Conservation (phyloP, 139 green algal genomes). For the Chlorella vulgaris region DNA sequence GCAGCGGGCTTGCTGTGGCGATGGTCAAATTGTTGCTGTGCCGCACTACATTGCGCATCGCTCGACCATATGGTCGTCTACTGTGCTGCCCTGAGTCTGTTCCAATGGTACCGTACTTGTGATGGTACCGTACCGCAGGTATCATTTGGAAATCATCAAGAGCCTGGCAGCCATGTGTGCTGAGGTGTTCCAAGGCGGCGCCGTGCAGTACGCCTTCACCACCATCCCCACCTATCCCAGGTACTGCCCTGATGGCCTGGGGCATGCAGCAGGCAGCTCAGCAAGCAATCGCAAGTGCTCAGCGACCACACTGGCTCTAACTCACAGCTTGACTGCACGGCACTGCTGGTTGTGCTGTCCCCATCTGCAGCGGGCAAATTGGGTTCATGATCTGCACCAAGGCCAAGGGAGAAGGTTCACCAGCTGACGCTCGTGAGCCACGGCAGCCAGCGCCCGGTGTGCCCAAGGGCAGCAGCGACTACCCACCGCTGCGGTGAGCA, state of each 20-base stretch:
- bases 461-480: conserved; percentile 28
- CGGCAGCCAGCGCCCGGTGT: conserved; percentile 47
- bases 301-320: no score
- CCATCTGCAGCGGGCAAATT: conserved; percentile 83
- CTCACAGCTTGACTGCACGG: no score
- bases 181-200: conserved; percentile 82
- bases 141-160: conserved; percentile 97
- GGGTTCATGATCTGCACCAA: conserved; percentile 98
- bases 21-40: no score
- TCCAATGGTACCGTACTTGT: no score
- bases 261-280: no score
- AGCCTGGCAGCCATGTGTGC: conserved; percentile 88
- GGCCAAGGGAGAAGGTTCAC: conserved; percentile 34
- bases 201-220: conserved; percentile 92
- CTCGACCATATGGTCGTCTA: no score
- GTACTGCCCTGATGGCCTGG: no score
- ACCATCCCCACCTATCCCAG: conserved; percentile 98
- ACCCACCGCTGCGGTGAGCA: conserved; percentile 45
- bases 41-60: no score
- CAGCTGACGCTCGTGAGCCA: conserved; percentile 58
- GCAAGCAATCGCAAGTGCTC: no score
- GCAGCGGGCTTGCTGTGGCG: no score
- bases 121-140: no score
- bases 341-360: background rate
- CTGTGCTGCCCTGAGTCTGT: no score